Base-by-base conservation (phyloP, 2,329 filamentous ascomycete species). In the Raffaelea arxii region DNA sequence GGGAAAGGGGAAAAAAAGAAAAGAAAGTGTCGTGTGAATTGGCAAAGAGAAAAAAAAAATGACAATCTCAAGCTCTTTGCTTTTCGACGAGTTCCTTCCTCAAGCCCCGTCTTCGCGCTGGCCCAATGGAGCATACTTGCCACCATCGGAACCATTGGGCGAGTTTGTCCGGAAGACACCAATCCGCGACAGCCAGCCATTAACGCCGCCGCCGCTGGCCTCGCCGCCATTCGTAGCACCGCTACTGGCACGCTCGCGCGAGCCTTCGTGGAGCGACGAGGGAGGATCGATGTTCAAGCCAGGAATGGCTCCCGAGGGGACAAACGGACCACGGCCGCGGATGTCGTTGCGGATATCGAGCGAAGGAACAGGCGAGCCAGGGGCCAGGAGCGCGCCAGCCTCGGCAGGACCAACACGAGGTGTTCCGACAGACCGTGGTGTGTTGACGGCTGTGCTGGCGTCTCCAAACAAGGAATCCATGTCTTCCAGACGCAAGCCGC, bases 381-480 rank as follows among this genome's bases (percentile, higher is more conserved):
- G 75, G 39, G 82, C 78, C 64, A 94, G 81, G 11, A 95, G 71
- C 3, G 88, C 88, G n/a, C 86, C 87, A 9, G 82, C 81, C 65
- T 96, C 89, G 12, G 65, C 66, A 48, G 82, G 75, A 49, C 81
- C 75, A 2, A 87, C 73, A 39, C 81, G 79, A 2, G 91, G 89
- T 0, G 91, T 95, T n/a, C 71, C 74, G 47, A 86, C 82, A n/a
- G 82, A 78, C 38, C 75, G 72, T 1, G 84, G 90, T 0, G 91
- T 95, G 36, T 72, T 75, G 43, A 86, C 82, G 11, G 83, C 78
- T 3, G 87, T 90, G 23, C 86, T 92, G 30, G 90, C 86, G 63
- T 98, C 92, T 53, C 92, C 92, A 59, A 98, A 98, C 16, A 98
- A 69, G 3, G 80, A 77, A 62, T 94, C 87, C 92, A 98, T 98